Evolutionary conservation across 78 protist species (phyloP).

Genomic region (Dictyostelium firmibasis): DNA sequence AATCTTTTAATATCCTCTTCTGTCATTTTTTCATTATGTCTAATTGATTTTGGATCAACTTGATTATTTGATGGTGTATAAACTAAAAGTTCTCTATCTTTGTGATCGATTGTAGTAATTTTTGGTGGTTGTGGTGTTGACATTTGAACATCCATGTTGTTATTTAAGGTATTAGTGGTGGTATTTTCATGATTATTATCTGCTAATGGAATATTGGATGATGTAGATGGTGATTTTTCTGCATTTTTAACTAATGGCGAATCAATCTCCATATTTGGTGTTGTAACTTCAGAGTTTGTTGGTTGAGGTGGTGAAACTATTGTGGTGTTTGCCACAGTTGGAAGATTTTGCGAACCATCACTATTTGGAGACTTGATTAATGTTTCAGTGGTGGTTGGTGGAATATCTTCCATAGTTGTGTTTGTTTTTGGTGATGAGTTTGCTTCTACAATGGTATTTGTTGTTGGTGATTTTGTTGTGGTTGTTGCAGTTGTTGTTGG

Average conservation of each 20-base stretch:
- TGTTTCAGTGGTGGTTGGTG: slow-evolving; percentile 6
- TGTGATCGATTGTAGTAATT: neutral
- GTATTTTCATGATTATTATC: neutral
- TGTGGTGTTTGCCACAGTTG: neutral
- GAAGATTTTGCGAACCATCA: neutral
- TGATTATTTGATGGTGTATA: slow-evolving; percentile 35
- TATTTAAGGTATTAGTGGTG: neutral
- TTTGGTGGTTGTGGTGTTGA: neutral
- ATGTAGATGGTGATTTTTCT: neutral
- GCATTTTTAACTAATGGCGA: neutral
- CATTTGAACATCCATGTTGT: neutral
- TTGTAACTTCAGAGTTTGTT: neutral
- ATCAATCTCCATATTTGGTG: slow-evolving; percentile 16
- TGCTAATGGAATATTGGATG: neutral
- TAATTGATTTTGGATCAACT: slow-evolving; percentile 23
- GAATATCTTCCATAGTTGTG: neutral
- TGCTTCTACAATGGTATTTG: neutral
- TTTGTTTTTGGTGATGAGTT: neutral
- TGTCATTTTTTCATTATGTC: slow-evolving; percentile 32
- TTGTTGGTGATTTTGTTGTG: neutral
- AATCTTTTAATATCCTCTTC: slow-evolving; percentile 70
- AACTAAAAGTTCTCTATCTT: slow-evolving; percentile 39
- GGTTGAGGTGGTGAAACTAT: neutral
- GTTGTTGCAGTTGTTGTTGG: slow-evolving; percentile 18
- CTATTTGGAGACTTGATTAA: neutral